phyloP scores from a whole-genome alignment of 129 eudicot genomes.

The sunflower (Helianthus annuus) region HanXRQr2.0-SUNRISE NC_035445.2:159701929-159702428 shows the following conservation, averaged over 20 bases:
- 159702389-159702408: background rate
- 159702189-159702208: conserved; percentile 76
- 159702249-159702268: conserved; percentile 91
- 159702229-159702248: conserved; percentile 65
- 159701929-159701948: no score
- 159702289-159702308: conserved; percentile 68
- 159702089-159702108: no score
- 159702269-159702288: conserved; percentile 84
- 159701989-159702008: no score
- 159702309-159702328: conserved; percentile 9
- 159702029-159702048: no score
- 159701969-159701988: no score
- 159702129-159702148: no score
- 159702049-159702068: no score
- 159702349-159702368: conserved; percentile 18
- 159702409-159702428: background rate
- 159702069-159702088: background rate
- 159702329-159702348: conserved; percentile 20
- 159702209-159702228: conserved; percentile 50
- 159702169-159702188: conserved; percentile 84
- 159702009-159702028: no score
- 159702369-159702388: conserved; percentile 29
- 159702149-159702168: conserved; percentile 40
- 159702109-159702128: no score
- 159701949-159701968: no score